Evolutionary conservation across 1,284 basidiomycete genomes (phyloP), one percentile per base, ranked within the genome.

Genomic region (Kwoniella shivajii): DNA sequence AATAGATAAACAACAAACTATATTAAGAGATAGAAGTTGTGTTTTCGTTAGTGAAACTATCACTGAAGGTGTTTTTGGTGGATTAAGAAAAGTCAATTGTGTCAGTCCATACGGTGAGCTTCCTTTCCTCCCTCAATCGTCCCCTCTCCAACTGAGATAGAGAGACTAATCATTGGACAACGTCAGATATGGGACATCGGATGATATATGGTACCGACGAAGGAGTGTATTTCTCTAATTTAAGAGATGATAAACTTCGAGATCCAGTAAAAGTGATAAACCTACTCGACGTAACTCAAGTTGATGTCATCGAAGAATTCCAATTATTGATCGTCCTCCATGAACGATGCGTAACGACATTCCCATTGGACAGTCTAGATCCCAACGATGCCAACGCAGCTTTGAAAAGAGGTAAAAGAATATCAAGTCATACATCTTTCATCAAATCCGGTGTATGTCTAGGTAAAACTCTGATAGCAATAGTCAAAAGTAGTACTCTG

Each of bases 191-290:
- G 64, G 95, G 95, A 6, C 83, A 88, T 67, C 84, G 88, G 60
- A 86, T 96, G 69, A 93, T 94, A 22, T 99, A 96, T 76, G 96
- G 96, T 22, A 97, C 93, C 3, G 91, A 96, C 70, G 93, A 97
- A 63, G 96, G 96, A 29, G 89, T 99, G 31, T 99, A 97, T 75
- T 84, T 99, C 58, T 91, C 90, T 20, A 90, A 97, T 71, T 79
- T 97, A 39, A 83, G 86, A 49, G 79, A 82, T 45, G 87, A 90
- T 47, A 80, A 83, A 52, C 84, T 85, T 62, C 85, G 87, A 57
- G 89, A 91, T 50, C 96, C 96, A 0, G 83, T 91, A 42, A 93
- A 93, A 77, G 92, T 99, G 33, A 83, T 99, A 57, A 89, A 88
- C 18, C 79, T 98, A 18, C 82, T 89, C 41, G 92, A 95, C 65